Evolutionary conservation across 139 green algal species (phyloP).

Genomic region (Auxenochlorella pyrenoidosa): DNA sequence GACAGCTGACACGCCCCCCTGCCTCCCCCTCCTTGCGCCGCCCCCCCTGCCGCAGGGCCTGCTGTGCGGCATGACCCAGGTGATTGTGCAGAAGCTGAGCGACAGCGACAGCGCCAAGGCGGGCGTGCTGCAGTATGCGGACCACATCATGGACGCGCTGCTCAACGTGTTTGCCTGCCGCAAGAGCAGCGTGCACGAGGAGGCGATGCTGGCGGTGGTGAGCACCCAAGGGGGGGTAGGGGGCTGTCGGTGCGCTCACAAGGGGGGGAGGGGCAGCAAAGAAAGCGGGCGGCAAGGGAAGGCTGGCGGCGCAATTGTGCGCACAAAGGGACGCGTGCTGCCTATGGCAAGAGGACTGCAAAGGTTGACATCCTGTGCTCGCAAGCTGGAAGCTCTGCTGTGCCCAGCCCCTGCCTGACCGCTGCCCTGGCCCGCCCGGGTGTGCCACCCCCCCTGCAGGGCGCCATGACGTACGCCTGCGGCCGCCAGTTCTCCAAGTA

Average conservation of each 20-base stretch:
- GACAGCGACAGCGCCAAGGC: conserved; percentile 73
- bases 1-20: too few species aligned
- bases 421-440: too few species aligned
- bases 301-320: too few species aligned
- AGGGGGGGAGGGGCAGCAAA: too few species aligned
- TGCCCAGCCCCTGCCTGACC: too few species aligned
- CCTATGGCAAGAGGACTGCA: too few species aligned
- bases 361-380: too few species aligned
- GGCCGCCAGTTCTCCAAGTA: conserved; percentile 93
- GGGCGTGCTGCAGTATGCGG: conserved; percentile 76
- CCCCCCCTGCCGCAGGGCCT: conserved; percentile 74
- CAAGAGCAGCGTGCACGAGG: conserved; percentile 87
- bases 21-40: too few species aligned
- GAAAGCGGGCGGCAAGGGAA: too few species aligned
- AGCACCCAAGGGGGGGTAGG: neutral
- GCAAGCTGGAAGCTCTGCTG: too few species aligned
- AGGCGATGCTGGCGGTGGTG: conserved; percentile 92
- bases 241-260: too few species aligned
- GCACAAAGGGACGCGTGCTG: too few species aligned
- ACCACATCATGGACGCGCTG: conserved; percentile 80
- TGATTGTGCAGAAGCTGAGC: conserved; percentile 89
- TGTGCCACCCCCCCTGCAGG: conserved; percentile 48
- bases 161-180: conserved; percentile 58
- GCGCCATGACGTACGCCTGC: conserved; percentile 84
- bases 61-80: conserved; percentile 94